Evolutionary conservation across 2,329 filamentous ascomycete species (phyloP).

Genomic region (Thielaviopsis ethacetica): DNA sequence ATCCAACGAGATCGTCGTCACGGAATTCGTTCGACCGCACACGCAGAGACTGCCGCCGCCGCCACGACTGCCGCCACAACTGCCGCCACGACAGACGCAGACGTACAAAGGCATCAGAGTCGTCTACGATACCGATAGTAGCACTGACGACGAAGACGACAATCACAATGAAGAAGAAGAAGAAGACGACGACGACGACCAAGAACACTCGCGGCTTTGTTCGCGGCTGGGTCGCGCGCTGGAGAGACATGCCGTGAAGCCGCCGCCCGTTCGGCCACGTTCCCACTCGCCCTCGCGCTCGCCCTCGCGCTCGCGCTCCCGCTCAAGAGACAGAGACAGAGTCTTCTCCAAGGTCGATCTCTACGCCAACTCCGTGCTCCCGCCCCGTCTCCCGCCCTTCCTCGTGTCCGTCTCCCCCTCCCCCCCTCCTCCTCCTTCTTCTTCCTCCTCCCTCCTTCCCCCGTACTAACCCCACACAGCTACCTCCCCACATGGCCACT

Average conservation of each 20-base stretch:
- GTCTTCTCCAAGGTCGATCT: constrained; percentile 58
- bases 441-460: too few species aligned
- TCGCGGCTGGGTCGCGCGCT: not conserved
- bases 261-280: too few species aligned
- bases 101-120: too few species aligned
- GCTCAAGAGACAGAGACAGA: not conserved
- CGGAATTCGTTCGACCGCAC: not conserved
- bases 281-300: not conserved
- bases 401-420: constrained; percentile 35
- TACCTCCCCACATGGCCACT: constrained; percentile 63
- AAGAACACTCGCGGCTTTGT: not conserved
- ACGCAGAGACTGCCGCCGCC: too few species aligned
- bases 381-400: constrained; percentile 48
- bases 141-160: too few species aligned
- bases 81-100: too few species aligned
- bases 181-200: not conserved
- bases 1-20: constrained; percentile 1
- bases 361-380: constrained; percentile 63
- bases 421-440: not conserved
- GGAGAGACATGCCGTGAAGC: not conserved
- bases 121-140: too few species aligned
- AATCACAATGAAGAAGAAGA: too few species aligned
- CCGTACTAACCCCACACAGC: constrained; percentile 21
- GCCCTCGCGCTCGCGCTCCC: too few species aligned
- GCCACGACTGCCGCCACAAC: constrained; percentile 15